Base-by-base conservation (phyloP, 768 basidiomycete species). In the Dacryopinax primogenitus region DNA sequence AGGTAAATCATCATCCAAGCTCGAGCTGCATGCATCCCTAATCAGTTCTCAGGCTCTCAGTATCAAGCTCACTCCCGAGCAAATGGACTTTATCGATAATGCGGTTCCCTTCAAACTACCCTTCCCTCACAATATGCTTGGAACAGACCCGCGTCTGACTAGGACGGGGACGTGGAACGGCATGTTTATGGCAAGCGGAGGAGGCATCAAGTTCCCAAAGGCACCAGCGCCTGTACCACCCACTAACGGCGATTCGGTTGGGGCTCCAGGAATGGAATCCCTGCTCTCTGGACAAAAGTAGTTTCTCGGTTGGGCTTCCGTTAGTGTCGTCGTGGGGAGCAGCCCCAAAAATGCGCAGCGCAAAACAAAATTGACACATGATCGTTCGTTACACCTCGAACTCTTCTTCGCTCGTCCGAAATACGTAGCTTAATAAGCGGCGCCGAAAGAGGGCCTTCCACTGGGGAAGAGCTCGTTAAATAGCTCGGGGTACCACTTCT, bases 401-500 rank as follows among this genome's bases (percentile, higher is more conserved):
- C 23, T 15, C 18, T 9, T 28, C 58, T 32, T 26, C 30, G 4
- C 13, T 11, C 7, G 3, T n/a, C 58, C 58, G 30, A 13, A n/a
- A 32, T 6, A 18, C 7, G 6, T 13, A 39, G n/a, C 13, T 64
- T 41, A 65, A 32, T 65, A 65, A 18, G 45, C 64, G 3, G 26
- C 41, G 12, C 64, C 64, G 33, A 65, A 65, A 7, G 47, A 16
- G 11, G 64, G 51, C 21, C 66, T 21, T n/a, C 37, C 87, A 63
- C 82, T 70, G 0, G 89, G 88, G 76, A 90, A 92, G 67, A 86
- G 81, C 47, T 83, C 76, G 67, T 79, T 79, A 76, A 87, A 91
- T 28, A 88, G 73, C 34, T 81, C 81, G 0, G 89, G 89, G 66
- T 91, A 91, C 70, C 90, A 87, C 28, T 80, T 79, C 70, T 88